phyloP scores from a whole-genome alignment of 139 green algal genomes.

The Axilococcus clingmanii region DNA sequence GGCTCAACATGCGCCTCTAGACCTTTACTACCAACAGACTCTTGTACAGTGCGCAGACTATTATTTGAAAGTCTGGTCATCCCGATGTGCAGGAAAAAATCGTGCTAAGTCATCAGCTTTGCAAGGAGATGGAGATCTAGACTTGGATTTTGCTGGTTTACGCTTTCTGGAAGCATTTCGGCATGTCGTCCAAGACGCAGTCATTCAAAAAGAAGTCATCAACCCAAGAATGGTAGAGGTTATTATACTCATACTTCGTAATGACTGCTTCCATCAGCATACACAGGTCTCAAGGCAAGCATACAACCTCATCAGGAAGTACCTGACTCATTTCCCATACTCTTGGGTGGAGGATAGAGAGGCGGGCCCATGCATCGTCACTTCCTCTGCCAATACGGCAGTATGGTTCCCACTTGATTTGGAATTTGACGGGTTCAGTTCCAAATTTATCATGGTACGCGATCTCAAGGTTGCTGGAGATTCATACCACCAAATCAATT shows the following conservation, averaged over 20 bases:
- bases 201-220: background rate
- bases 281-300: constrained; percentile 6
- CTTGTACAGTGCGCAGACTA: no score
- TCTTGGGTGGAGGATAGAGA: background rate
- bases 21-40: no score
- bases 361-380: background rate
- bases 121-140: no score
- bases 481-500: background rate
- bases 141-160: background rate
- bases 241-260: constrained; percentile 16
- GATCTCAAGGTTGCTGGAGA: constrained; percentile 5
- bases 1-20: no score
- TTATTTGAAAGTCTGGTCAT: no score
- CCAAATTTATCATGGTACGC: constrained; percentile 11
- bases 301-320: background rate
- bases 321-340: background rate
- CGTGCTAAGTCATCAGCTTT: no score
- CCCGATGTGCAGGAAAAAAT: no score
- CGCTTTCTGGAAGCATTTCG: constrained; percentile 5
- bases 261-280: constrained; percentile 14
- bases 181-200: constrained; percentile 8
- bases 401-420: background rate
- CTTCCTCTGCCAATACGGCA: background rate
- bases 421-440: no score
- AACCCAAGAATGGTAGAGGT: constrained; percentile 6